Conservation (phyloP, 306 rosid species). For the Crataegus laevigata region DNA sequence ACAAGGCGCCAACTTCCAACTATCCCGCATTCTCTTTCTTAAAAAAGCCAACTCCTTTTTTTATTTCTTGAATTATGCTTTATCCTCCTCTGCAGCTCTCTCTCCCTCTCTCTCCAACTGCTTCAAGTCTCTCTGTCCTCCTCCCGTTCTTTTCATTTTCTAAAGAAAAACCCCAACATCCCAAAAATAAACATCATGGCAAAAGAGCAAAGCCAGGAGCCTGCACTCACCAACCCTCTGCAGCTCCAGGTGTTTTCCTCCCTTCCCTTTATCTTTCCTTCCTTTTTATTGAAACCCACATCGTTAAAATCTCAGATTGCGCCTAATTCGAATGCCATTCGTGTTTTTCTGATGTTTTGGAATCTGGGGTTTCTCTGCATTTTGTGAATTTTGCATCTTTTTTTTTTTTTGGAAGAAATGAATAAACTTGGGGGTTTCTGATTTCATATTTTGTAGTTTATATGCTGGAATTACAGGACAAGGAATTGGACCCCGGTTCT, state of each 20-base stretch:
- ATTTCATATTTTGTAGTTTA: neutral
- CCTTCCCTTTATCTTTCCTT: neutral
- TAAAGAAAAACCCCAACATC: conserved; percentile 9
- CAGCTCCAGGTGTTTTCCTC: conserved; percentile 18
- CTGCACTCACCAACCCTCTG: conserved; percentile 16
- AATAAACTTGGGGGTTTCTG: neutral
- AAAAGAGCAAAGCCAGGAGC: conserved; percentile 35
- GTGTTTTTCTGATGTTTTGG: neutral
- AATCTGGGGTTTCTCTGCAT: conserved; percentile 12
- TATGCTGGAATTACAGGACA: conserved; percentile 43
- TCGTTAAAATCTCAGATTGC: neutral
- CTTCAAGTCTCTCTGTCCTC: neutral
- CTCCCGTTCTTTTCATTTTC: neutral
- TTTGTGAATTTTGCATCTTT: neutral
- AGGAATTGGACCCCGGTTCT: conserved; percentile 31
- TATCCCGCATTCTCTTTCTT: neutral
- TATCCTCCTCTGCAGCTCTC: neutral
- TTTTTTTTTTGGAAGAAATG: neutral
- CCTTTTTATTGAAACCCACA: neutral
- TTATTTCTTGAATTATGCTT: neutral
- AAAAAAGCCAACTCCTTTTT: conserved; percentile 23
- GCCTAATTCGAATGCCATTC: neutral
- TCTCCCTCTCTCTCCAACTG: neutral
- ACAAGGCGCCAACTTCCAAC: neutral
- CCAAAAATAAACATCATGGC: conserved; percentile 30